A percentile compares a stretch with the other conserved stretches of the same genome.
phyloP scores from a whole-genome alignment of 345 rosid species.

The Eucalyptus regnans region DNA sequence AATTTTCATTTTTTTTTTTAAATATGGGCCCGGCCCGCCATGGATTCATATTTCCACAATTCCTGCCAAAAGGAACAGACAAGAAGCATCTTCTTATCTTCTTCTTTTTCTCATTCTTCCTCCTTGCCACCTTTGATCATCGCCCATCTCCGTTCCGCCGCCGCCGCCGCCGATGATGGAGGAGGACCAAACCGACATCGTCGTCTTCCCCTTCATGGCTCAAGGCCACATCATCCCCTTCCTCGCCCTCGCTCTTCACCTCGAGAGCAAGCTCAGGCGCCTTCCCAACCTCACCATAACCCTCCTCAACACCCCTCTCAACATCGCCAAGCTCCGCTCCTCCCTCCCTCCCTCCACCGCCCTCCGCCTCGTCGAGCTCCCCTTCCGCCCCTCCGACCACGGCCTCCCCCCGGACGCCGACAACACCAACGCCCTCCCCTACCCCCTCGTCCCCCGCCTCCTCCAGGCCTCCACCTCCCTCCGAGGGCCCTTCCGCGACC shows the following conservation, averaged over 20 bases:
- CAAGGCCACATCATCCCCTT: slow-evolving; percentile 79
- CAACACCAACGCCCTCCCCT: slow-evolving; percentile 61
- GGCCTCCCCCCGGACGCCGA: slow-evolving; percentile 65
- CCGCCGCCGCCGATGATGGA: background rate
- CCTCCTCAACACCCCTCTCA: slow-evolving; percentile 50
- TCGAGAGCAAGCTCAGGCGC: slow-evolving; percentile 11
- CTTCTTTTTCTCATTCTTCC: background rate
- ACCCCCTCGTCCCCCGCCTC: slow-evolving; percentile 36
- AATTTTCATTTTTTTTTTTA: rapidly evolving
- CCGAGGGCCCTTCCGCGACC: slow-evolving; percentile 18
- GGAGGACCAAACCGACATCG: slow-evolving; percentile 7
- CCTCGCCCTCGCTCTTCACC: slow-evolving; percentile 50
- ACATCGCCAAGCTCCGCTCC: slow-evolving; percentile 31
- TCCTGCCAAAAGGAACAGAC: background rate
- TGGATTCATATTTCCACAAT: background rate
- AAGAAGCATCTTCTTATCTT: background rate
- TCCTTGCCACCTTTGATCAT: background rate
- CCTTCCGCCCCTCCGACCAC: slow-evolving; percentile 45
- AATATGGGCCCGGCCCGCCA: background rate
- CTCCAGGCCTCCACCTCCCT: slow-evolving; percentile 48
- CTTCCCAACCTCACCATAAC: slow-evolving; percentile 8
- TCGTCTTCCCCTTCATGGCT: slow-evolving; percentile 76
- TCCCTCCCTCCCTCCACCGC: slow-evolving; percentile 41
- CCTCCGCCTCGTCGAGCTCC: slow-evolving; percentile 43
- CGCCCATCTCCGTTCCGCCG: background rate